Base-by-base conservation (phyloP, 116 monocot genomes). In the Zostera marina region DNA sequence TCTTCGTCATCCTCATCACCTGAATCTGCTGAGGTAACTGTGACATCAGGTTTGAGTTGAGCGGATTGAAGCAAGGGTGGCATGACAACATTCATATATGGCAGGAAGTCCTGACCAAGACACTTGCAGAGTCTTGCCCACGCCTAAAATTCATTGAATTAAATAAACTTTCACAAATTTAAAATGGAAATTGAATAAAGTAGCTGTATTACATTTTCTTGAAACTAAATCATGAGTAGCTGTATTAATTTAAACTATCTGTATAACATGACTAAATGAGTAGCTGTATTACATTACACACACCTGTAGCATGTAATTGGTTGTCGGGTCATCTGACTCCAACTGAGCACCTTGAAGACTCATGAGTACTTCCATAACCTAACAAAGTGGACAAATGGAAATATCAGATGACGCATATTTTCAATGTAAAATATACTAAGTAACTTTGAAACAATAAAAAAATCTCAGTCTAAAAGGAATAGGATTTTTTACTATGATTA, bases 41-140 rank as follows among this genome's bases (percentile, higher is more conserved):
- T 90, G 8, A 94, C 84, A 70, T 94, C 94, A 44, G 88, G 84
- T 66, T 94, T 88, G 21, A 94, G 84, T 69, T 94, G 94, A 47
- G 94, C 94, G 67, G 94, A 88, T 47, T 77, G 79, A 65, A 94
- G 88, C 47, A 94, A 67, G 15, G 98, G 98, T 8, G 98, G 98
- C 90, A 98, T 98, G 22, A 98, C 98, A 53, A 98, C 86, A 77
- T 67, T 98, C 98, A 90, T 98, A 70, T 98, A 98, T 19, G 98
- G 98, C 46, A 98, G 80, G 67, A 98, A 98, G 74, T 98, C 90
- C 51, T 98, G 98, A 22, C 98, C 98, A 41, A 98, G 68, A 63
- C 90, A 98, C 70, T 90, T 98, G 76, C 98, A 98, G 4, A 98
- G 76, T 59, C 98, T 82, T 22, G 90, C 90, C 98, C 98, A 98